Base-by-base conservation (phyloP, 352 stramenopile species). In the Albugo candida region DNA sequence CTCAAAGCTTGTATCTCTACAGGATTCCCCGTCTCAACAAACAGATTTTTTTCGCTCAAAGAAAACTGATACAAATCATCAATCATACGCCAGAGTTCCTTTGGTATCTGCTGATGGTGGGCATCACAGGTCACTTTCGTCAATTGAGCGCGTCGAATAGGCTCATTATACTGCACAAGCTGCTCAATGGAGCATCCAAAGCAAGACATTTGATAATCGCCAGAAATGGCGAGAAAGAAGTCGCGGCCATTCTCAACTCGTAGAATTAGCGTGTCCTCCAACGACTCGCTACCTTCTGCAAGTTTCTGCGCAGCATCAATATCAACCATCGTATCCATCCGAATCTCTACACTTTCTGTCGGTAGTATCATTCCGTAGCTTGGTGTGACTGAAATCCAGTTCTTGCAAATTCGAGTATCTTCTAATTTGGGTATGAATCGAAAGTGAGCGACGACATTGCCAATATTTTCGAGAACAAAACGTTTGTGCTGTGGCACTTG, bases 41-140 rank as follows among this genome's bases (percentile, higher is more conserved):
- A 94, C 31, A 94, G 36, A 36, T 91, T 86, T 41, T 76, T 81
- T 24, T 83, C 65, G 27, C 75, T 54, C 61, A 91, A 71, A 13
- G 52, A 81, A 45, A 84, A 57, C 39, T 68, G 58, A 40, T 92
- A 94, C 17, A 99, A 80, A 36, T 93, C 91, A 64, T 99, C 95
- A 39, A 98, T 81, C 64, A 99, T 93, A 8, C 92, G 75, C 92
- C 92, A 99, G 12, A 99, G 61, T 59, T 99, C 94, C 59, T 97
- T 98, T 0, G 95, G 95, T 12, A 99, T 80, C 46, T 80, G 80
- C 21, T 86, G 73, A 31, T 62, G 49, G 49, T 55, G 18, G 6
- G 11, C 13, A 62, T 38, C 58, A 41, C 3, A 21, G 8, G 45
- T 59, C 20, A 37, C 45, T 17, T 54, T n/a, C 5, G 43, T 8